Base-by-base conservation (phyloP, 2,329 filamentous ascomycete genomes). In the Beauveria medogensis region DNA sequence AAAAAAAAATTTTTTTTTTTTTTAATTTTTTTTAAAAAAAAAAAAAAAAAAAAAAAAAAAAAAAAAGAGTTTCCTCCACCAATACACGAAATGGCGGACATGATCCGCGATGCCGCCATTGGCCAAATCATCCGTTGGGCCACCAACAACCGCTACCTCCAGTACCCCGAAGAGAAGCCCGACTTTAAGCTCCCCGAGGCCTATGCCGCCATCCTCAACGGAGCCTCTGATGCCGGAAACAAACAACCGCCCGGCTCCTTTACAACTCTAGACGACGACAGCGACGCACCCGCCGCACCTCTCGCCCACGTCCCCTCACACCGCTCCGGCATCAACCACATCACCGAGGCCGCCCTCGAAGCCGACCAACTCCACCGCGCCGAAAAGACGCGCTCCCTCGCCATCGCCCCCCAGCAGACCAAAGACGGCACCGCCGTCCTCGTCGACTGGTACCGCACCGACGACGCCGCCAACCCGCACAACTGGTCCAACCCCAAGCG, bases 101-200 rank as follows among this genome's bases (percentile, higher is more conserved):
- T 71, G 24, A 67, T 86, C 61, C 75, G 82, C 68, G 84, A 86
- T 61, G 78, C 83, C 62, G 78, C 83, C 30, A 66, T 85, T 64
- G 84, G 84, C 65, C 83, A 86, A 65, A 65, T 85, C 54, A 76
- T 87, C 64, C 78, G 84, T 65, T 81, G 75, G 65, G 55, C 79
- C 59, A 82, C 83, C 3, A 70, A 72, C 37, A 84, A 83, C 67
- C 76, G 72, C 47, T 68, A 81, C 48, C 73, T 87, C 14, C 76
- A 78, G 62, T 87, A 86, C 63, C 83, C 83, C 18, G 84, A 87
- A 72, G 85, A 88, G 64, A 74, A 73, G 62, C 65, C 78, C 24
- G 82, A 74, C 65, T 88, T 86, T 65, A 67, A 78, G 61, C 72
- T 81, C 5, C 84, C 83, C 3, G 69, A 71, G 24, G 62, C 70